Conservation (phyloP, 805 yeast species). For the baker's yeast (Saccharomyces cerevisiae) region DNA sequence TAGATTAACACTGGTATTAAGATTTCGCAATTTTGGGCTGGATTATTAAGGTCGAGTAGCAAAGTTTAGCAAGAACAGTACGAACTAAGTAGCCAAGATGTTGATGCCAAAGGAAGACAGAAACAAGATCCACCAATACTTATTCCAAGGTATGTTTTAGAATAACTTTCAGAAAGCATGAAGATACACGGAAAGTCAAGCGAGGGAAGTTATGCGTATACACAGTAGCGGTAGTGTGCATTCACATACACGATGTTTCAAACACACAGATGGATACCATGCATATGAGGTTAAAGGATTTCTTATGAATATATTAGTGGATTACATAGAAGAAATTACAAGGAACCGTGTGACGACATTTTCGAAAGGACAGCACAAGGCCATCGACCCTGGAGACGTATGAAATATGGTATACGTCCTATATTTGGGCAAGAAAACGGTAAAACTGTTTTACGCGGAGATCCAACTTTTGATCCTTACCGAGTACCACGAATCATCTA, state of each 20-base stretch:
- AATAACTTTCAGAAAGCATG: background rate
- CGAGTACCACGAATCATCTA: background rate
- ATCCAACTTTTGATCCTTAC: background rate
- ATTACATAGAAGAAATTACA: too few species aligned
- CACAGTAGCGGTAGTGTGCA: background rate
- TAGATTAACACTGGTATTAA: background rate
- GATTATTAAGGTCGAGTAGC: background rate
- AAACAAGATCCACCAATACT: slow-evolving; percentile 98
- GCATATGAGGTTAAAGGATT: too few species aligned
- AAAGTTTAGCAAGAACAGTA: slow-evolving; percentile 11
- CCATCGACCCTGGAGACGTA: background rate
- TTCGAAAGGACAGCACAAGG: background rate
- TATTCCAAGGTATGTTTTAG: slow-evolving; percentile 84
- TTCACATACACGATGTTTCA: too few species aligned
- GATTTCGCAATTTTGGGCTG: background rate
- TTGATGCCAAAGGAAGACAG: slow-evolving; percentile 99
- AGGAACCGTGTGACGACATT: background rate
- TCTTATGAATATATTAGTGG: too few species aligned
- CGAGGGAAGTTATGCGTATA: background rate
- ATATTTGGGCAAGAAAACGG: background rate
- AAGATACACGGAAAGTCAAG: background rate
- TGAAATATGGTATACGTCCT: too few species aligned
- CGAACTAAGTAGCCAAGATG: slow-evolving; percentile 49
- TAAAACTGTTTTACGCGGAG: background rate
- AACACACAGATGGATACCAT: background rate